Percentiles rank a stretch among this genome's conserved stretches.
Conservation (phyloP, 306 rosid species). For the Prunus fruticosa region DNA sequence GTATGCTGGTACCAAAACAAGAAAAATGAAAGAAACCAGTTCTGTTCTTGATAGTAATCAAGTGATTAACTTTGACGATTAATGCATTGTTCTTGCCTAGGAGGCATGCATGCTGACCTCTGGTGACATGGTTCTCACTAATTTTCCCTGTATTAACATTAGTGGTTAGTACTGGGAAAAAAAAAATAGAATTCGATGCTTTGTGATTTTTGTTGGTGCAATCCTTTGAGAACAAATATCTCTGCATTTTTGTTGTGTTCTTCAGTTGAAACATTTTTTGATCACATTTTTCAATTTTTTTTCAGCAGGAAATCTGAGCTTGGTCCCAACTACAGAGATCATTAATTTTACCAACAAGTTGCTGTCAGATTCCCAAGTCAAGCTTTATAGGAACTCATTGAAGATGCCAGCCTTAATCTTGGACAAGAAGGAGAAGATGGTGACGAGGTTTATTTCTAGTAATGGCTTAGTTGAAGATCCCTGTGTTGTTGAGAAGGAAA, state of each 20-base stretch:
- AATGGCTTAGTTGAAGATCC: conserved; percentile 95
- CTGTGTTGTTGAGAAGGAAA: conserved; percentile 76
- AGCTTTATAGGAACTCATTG: conserved; percentile 48
- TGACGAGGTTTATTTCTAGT: conserved; percentile 58
- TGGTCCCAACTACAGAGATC: conserved; percentile 55
- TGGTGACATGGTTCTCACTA: neutral
- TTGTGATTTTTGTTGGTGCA: neutral
- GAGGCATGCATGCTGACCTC: neutral
- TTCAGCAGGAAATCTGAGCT: conserved; percentile 59
- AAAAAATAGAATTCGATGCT: neutral
- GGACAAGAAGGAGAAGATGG: conserved; percentile 67
- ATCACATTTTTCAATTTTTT: neutral
- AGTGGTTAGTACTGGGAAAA: neutral
- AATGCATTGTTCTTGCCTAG: neutral
- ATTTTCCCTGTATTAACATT: neutral
- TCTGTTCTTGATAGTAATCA: neutral
- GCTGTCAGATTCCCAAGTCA: conserved; percentile 60
- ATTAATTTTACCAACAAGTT: conserved; percentile 57
- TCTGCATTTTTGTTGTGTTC: neutral
- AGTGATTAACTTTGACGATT: neutral
- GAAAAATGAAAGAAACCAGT: too few species aligned
- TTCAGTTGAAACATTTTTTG: neutral
- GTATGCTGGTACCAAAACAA: too few species aligned
- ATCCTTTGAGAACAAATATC: neutral
- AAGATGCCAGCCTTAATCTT: conserved; percentile 90